These are phyloP conservation scores for Zostera marina DNA, from an alignment of 116 monocot genomes.

Conservation along the genomic window DNA sequence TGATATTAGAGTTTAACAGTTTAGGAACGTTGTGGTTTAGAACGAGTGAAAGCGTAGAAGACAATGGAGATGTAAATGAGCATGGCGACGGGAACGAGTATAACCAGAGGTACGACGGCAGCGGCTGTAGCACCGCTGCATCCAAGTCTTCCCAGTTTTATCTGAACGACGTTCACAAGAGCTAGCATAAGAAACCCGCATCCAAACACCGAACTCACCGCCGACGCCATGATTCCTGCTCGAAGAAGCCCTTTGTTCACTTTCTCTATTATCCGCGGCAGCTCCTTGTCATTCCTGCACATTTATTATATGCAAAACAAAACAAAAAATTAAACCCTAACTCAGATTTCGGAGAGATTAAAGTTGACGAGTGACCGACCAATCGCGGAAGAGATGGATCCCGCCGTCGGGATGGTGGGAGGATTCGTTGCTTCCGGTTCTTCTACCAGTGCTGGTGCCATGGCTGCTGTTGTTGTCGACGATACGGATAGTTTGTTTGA, in stretches of 20 bases:
- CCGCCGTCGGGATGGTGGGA: neutral
- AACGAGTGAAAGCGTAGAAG: slow-evolving; percentile 74
- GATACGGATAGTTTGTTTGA: slow-evolving; percentile 68
- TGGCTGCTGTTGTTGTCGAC: neutral
- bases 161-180: slow-evolving; percentile 66
- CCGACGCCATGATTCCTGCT: slow-evolving; percentile 43
- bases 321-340: too few species aligned
- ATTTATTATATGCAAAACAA: too few species aligned
- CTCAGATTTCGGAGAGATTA: too few species aligned
- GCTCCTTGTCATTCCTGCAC: too few species aligned
- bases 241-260: slow-evolving; percentile 37
- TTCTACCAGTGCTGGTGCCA: neutral
- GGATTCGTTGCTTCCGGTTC: slow-evolving; percentile 1
- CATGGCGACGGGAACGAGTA: slow-evolving; percentile 47
- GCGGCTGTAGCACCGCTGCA: slow-evolving; percentile 37
- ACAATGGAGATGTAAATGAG: slow-evolving; percentile 56
- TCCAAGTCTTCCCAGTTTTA: slow-evolving; percentile 60
- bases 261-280: neutral
- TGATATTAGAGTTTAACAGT: too few species aligned
- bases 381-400: neutral
- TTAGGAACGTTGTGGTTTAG: neutral
- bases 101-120: slow-evolving; percentile 49
- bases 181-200: slow-evolving; percentile 71
- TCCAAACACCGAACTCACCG: slow-evolving; percentile 45
- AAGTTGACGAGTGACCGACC: neutral